Percentiles rank a stretch among this genome's conserved stretches.
Evolutionary conservation across 192 early-diverging fungal species (phyloP).

Genomic region (Glomus cerebriforme): DNA sequence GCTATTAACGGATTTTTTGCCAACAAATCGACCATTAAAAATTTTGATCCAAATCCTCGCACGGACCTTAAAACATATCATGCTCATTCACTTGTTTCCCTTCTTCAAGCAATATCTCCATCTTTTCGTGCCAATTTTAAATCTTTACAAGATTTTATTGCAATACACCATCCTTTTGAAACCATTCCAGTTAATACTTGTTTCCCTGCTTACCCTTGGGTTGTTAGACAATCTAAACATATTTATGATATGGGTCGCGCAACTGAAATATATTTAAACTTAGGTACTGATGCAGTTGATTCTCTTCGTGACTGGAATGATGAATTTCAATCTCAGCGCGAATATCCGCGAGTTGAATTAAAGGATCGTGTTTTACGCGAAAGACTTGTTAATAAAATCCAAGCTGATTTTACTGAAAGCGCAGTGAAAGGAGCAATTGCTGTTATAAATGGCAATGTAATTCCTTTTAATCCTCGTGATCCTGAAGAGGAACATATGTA

Average conservation of each 20-base stretch:
- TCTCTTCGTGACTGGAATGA: conserved; percentile 96
- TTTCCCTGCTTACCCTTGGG: conserved; percentile 81
- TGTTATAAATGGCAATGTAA: conserved; percentile 78
- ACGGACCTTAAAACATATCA: conserved; percentile 44
- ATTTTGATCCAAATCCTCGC: conserved; percentile 62
- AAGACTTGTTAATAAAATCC: conserved; percentile 77
- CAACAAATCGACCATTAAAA: conserved; percentile 72
- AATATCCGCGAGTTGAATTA: conserved; percentile 72
- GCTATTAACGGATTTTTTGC: conserved; percentile 85
- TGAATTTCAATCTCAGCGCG: conserved; percentile 86
- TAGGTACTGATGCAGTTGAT: conserved; percentile 62
- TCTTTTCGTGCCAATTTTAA: conserved; percentile 70
- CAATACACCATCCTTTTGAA: conserved; percentile 73
- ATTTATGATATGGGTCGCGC: conserved; percentile 65
- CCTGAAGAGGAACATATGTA: conserved; percentile 80
- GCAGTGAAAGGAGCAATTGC: conserved; percentile 82
- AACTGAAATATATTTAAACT: conserved; percentile 63
- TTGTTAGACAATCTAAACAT: conserved; percentile 59
- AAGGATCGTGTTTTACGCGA: conserved; percentile 88
- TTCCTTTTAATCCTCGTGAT: conserved; percentile 78
- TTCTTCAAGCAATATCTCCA: conserved; percentile 68
- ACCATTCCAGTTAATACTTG: conserved; percentile 71
- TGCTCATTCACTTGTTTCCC: conserved; percentile 67
- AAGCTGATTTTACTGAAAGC: conserved; percentile 92
- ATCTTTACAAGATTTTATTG: conserved; percentile 64